Evolutionary conservation across 2,329 filamentous ascomycete genomes (phyloP).

Genomic region (Hirsutella minnesotensis): DNA sequence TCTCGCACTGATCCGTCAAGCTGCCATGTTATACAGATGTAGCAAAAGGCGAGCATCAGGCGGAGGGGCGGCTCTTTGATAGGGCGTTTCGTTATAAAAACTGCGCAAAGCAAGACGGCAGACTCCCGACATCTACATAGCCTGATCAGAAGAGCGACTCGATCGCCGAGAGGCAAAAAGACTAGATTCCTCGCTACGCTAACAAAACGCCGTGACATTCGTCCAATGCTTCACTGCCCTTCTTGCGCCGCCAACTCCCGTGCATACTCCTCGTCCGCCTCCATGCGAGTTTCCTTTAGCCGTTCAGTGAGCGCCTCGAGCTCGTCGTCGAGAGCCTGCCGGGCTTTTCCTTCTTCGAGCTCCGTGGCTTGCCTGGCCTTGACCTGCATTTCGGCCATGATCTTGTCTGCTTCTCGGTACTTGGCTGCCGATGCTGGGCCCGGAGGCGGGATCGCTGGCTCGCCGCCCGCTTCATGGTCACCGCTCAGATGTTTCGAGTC

Average conservation of each 20-base stretch:
- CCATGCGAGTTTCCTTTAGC: slow-evolving; percentile 25
- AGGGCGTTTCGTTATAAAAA: too few relatives aligned
- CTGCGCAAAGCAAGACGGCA: too few relatives aligned
- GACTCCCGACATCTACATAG: too few relatives aligned
- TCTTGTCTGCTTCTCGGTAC: slow-evolving; percentile 21
- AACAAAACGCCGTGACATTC: too few relatives aligned
- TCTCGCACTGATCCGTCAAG: too few relatives aligned
- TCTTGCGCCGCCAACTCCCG: slow-evolving; percentile 21
- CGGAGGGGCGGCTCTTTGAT: too few relatives aligned
- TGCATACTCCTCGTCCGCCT: slow-evolving; percentile 36
- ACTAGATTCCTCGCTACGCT: too few relatives aligned
- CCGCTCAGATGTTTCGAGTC: slow-evolving; percentile 6
- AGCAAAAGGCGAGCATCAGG: too few relatives aligned
- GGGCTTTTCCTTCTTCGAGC: slow-evolving; percentile 3
- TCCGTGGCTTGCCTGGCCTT: slow-evolving; percentile 9
- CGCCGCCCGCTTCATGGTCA: slow-evolving; percentile 6
- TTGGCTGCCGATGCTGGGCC: slow-evolving; percentile 19
- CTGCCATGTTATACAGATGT: too few relatives aligned
- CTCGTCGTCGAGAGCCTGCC: slow-evolving; percentile 17
- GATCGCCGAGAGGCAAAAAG: too few relatives aligned
- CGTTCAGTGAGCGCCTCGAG: slow-evolving; percentile 25
- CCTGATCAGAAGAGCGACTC: too few relatives aligned
- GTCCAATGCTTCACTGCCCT: too few relatives aligned
- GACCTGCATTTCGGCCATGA: slow-evolving; percentile 20
- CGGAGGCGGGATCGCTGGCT: slow-evolving; percentile 6